These are phyloP conservation scores for Teratosphaeria nubilosa DNA, from an alignment of 2,329 filamentous ascomycete species.

Conservation along the genomic window DNA sequence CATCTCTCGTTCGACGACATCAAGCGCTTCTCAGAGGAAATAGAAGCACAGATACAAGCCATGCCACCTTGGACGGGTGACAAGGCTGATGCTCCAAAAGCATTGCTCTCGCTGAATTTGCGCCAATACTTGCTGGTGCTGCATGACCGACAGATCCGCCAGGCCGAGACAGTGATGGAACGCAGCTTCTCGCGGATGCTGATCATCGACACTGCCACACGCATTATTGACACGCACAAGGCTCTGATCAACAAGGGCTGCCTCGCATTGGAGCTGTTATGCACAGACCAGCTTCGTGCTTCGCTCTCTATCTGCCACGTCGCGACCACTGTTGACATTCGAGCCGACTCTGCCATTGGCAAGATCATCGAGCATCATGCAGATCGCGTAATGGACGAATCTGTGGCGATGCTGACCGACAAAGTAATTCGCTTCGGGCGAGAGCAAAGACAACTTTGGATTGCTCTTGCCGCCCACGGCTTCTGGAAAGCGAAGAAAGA, in stretches of 20 bases:
- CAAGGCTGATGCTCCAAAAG: constrained; percentile 4
- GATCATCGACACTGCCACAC: constrained; percentile 17
- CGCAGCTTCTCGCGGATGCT: constrained; percentile 21
- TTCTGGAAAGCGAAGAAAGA: constrained; percentile 18
- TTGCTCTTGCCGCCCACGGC: constrained; percentile 18
- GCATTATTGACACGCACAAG: constrained; percentile 19
- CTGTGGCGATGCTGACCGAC: constrained; percentile 19
- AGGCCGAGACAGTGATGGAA: constrained; percentile 15
- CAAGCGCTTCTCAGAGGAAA: constrained; percentile 23
- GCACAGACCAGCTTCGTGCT: constrained; percentile 21
- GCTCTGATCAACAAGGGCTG: constrained; percentile 14
- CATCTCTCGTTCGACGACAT: constrained; percentile 21
- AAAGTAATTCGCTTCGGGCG: constrained; percentile 21
- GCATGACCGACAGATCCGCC: constrained; percentile 21
- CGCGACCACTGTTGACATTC: constrained; percentile 11
- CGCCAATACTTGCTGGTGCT: constrained; percentile 23
- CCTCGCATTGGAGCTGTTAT: constrained; percentile 18
- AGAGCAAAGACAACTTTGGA: constrained; percentile 23
- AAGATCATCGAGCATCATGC: constrained; percentile 15
- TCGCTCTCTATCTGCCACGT: constrained; percentile 20
- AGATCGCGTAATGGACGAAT: constrained; percentile 13
- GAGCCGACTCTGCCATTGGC: constrained; percentile 13
- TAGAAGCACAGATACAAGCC: constrained; percentile 17
- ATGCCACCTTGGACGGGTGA: constrained; percentile 17
- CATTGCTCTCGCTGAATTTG: constrained; percentile 20